Evolutionary conservation across 352 stramenopile species (phyloP).

Genomic region (Pythium plurisporium): DNA sequence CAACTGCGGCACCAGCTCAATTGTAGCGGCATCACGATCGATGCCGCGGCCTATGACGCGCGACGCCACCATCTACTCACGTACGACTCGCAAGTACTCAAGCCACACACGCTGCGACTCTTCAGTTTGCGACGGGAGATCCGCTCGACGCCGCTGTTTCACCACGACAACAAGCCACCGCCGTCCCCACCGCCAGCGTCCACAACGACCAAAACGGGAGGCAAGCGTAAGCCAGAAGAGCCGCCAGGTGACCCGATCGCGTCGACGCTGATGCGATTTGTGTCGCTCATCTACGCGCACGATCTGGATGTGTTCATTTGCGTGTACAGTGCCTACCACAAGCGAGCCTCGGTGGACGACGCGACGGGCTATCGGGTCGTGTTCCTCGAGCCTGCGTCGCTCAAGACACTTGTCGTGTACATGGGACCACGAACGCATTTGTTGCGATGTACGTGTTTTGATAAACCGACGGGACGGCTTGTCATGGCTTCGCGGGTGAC

Average conservation of each 20-base stretch:
- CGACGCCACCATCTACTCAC: slow-evolving; percentile 63
- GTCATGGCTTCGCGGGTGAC: slow-evolving; percentile 33
- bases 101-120: slow-evolving; percentile 51
- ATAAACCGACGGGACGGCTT: slow-evolving; percentile 32
- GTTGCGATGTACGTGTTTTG: slow-evolving; percentile 44
- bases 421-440: slow-evolving; percentile 33
- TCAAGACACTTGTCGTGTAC: slow-evolving; percentile 55
- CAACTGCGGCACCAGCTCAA: slow-evolving; percentile 73
- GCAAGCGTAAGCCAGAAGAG: slow-evolving; percentile 2
- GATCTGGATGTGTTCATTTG: slow-evolving; percentile 57
- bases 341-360: neutral
- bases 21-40: slow-evolving; percentile 47
- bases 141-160: slow-evolving; percentile 47
- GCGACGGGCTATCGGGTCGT: slow-evolving; percentile 32
- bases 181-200: neutral
- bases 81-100: slow-evolving; percentile 42
- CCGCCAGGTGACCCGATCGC: slow-evolving; percentile 5
- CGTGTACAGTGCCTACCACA: slow-evolving; percentile 36
- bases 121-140: slow-evolving; percentile 74
- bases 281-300: slow-evolving; percentile 42
- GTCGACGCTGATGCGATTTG: slow-evolving; percentile 3
- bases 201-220: neutral
- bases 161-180: slow-evolving; percentile 21
- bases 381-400: slow-evolving; percentile 57
- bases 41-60: slow-evolving; percentile 58